Conservation (phyloP, 2,329 filamentous ascomycete genomes). For the Colletotrichum truncatum region DNA sequence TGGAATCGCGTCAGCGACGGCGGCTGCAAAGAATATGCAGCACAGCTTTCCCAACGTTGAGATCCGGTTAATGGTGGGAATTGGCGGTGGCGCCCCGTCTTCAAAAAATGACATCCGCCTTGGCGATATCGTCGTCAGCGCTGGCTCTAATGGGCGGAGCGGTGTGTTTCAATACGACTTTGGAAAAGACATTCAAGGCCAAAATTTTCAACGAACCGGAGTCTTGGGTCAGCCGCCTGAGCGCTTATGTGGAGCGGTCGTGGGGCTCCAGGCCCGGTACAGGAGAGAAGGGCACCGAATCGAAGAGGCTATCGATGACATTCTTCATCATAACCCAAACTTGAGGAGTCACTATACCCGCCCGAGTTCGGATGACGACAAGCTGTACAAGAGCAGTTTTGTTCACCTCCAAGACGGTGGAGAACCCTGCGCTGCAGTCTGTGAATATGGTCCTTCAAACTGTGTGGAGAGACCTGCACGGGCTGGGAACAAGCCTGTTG, state of each 20-base stretch:
- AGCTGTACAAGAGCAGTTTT: slow-evolving; percentile 10
- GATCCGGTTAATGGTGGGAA: slow-evolving; percentile 43
- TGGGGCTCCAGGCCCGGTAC: slow-evolving; percentile 9
- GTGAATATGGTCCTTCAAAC: not conserved
- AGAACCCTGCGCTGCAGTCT: not conserved
- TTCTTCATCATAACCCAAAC: slow-evolving; percentile 18
- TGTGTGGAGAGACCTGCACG: not conserved
- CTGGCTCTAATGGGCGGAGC: not conserved
- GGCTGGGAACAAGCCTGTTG: not conserved
- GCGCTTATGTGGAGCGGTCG: slow-evolving; percentile 26
- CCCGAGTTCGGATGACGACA: slow-evolving; percentile 16
- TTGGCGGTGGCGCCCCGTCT: slow-evolving; percentile 47
- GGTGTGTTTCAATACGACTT: slow-evolving; percentile 39
- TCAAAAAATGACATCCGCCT: slow-evolving; percentile 42
- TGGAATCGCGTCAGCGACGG: slow-evolving; percentile 14
- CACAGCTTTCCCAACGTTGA: slow-evolving; percentile 40
- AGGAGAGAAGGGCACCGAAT: slow-evolving; percentile 31
- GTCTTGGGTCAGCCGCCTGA: slow-evolving; percentile 32
- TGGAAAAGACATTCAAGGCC: slow-evolving; percentile 34
- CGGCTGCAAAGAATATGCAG: slow-evolving; percentile 39
- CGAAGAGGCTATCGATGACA: not conserved
- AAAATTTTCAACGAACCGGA: slow-evolving; percentile 24
- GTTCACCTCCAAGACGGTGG: not conserved
- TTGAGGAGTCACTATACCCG: slow-evolving; percentile 24
- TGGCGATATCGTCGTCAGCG: slow-evolving; percentile 29